Evolutionary conservation across 2,329 filamentous ascomycete species (phyloP), one percentile per base, ranked within the genome.

Genomic region (Thielaviopsis musarum): DNA sequence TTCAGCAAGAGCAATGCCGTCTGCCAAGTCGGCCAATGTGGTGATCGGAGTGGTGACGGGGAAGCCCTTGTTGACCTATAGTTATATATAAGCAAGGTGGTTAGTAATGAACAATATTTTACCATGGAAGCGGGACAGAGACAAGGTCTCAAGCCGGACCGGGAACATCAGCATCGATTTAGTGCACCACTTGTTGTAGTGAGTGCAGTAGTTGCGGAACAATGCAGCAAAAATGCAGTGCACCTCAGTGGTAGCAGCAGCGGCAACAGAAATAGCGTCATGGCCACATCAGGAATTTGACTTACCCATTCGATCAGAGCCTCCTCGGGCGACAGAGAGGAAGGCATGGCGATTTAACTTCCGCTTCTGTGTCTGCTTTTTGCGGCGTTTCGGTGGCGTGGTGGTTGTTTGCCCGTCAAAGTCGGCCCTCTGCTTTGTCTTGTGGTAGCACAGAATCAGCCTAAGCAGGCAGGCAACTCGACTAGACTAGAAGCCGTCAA

Each of bases 1-100:
- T 63, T 78, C 70, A 49, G 75, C 78, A 64, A 82, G 75, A 34
- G 77, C 68, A 61, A 76, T 69, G 58, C 79, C 79, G 64, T 82
- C 80, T 66, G 72, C 70, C 53, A 80, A 72, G 58, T 78, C 73
- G 57, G 76, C 72, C 56, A 79, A 70, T n/a, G 74, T 75, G 63
- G 74, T 74, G 66, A 74, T 74, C 62, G 72, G 70, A 45, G 71
- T 67, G 48, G 75, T 71, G 56, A 77, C 68, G 30, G 74, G 66
- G 63, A 77, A 78, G 7, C 75, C 66, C 63, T 68, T 65, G 57
- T 70, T 70, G 61, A 67, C 66, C 70, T 71, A 52, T 30, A 53
- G 2, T 3, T 10, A 10, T 34, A 6, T 64, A 49, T 63, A 57
- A 57, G 60, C 22, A 55, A 38, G 13, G n/a, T 24, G 3, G 21